Evolutionary conservation across 75 land plant genomes (phyloP), one percentile per base, ranked within the genome.

Genomic region (Larix kaempferi): DNA sequence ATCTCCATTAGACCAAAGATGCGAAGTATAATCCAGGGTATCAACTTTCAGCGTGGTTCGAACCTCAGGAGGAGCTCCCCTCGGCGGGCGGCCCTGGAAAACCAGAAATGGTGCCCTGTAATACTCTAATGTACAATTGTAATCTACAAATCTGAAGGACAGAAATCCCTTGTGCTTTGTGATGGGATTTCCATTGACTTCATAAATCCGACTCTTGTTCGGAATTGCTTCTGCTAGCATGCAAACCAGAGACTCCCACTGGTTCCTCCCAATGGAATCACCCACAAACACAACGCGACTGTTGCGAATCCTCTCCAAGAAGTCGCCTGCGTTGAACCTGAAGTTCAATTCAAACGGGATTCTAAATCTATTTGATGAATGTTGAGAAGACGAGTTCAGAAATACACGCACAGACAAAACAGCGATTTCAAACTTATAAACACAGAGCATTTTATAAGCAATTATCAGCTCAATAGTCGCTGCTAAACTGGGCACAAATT

Each of bases 191-290:
- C 98, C 94, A 72, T 87, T 81, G 26, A 79, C 75, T 76, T 95
- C 98, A 73, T 83, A 93, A 12, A 93, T 86, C 54, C 77, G 37
- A 10, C 87, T 85, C 81, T 84, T 79, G 84, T 95, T 85, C 0
- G 83, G 29, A 22, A 93, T 89, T 19, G 76, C 90, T 63, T 85
- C 82, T 14, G 92, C 76, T 2, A 95, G 85, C 92, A 91, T 95
- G 90, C 98, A 95, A 26, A 95, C 41, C 78, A 95, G 65, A 1
- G 98, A 95, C 79, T 95, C 98, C 96, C 98, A 95, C 39, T 95
- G 93, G 84, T 95, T 93, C 62, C 98, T 83, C 14, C 92, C 98
- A 5, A 95, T 84, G 5, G 98, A 95, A 77, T 95, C 98, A 0
- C 96, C 98, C 1, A 84, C 93, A 73, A 89, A 95, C 23, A 93